Percentiles rank a stretch among this genome's conserved stretches.
Evolutionary conservation across 2,329 filamentous ascomycete species (phyloP).

Genomic region (Penicillium sp.): DNA sequence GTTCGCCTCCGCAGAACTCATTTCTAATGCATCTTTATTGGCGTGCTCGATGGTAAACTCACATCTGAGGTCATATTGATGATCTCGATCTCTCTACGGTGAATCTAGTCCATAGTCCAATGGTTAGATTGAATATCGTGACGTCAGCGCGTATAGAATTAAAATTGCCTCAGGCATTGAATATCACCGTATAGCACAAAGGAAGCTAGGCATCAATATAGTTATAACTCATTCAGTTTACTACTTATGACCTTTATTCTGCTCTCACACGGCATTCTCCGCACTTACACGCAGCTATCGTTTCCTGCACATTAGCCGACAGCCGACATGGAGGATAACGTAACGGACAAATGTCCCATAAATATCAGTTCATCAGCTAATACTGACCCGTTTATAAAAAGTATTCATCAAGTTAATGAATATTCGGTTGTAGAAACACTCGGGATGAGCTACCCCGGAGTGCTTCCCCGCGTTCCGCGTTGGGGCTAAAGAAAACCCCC

Average conservation of each 20-base stretch:
- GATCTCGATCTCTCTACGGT: background rate
- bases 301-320: background rate
- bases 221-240: too few relatives aligned
- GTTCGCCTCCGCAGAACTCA: background rate
- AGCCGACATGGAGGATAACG: too few relatives aligned
- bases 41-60: background rate
- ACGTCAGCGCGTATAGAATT: background rate
- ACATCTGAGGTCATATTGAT: slow-evolving; percentile 2
- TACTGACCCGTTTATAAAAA: too few relatives aligned
- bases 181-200: too few relatives aligned
- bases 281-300: background rate
- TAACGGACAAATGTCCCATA: background rate
- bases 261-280: background rate
- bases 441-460: background rate
- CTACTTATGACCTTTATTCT: too few relatives aligned
- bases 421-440: background rate
- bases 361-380: slow-evolving; percentile 36
- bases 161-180: background rate
- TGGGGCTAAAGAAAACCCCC: background rate
- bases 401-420: background rate
- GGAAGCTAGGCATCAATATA: too few relatives aligned
- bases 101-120: background rate
- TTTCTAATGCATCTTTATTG: background rate
- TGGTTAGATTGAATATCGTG: background rate
- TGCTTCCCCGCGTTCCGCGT: background rate